Evolutionary conservation across 257 asterid species (phyloP), one percentile per base, ranked within the genome.

Genomic region (Solanum tarijense): DNA sequence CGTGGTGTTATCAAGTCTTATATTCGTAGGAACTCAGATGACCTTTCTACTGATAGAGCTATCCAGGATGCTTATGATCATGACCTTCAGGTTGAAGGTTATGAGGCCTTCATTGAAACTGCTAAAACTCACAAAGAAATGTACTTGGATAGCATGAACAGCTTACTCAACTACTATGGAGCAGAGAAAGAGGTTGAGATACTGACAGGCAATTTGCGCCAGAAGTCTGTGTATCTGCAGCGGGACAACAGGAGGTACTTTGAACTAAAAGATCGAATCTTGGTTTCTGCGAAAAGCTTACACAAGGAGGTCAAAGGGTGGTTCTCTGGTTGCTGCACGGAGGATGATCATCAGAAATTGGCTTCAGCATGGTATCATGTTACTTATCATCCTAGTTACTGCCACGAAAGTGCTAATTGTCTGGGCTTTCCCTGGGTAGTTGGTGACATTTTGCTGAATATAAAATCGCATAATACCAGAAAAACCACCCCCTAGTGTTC

Each of bases 341-440:
- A 21, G 1, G 94, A 13, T 1, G 94, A 91, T 58, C 87, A 65
- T 25, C 89, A 86, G 91, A 92, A 92, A 68, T 39, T 96, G 96
- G 98, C 98, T 7, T 92, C 99, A 21, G 98, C 99, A 5, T 97
- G 99, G 99, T 97, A 97, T 90, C 86, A 91, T 66, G 98, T 95
- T 29, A 93, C 98, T 10, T 97, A 97, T 87, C 95, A 94, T 79
- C 94, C 92, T 18, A 88, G 58, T 46, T 91, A 94, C 78, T 89
- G 89, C 6, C 41, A 83, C 23, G 93, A 87, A 48, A 95, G 96
- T 83, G 86, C 73, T 23, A 92, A 93, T 84, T 96, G 98, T 88
- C 89, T 96, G 89, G 98, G 99, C 5, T 97, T 97, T 90, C 99
- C 98, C 2, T 97, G 99, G 99, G 89, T 91, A 48, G 95, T 92